These are phyloP conservation scores for Conticribra weissflogii DNA, from an alignment of 108 stramenopile species.

Conservation along the genomic window DNA sequence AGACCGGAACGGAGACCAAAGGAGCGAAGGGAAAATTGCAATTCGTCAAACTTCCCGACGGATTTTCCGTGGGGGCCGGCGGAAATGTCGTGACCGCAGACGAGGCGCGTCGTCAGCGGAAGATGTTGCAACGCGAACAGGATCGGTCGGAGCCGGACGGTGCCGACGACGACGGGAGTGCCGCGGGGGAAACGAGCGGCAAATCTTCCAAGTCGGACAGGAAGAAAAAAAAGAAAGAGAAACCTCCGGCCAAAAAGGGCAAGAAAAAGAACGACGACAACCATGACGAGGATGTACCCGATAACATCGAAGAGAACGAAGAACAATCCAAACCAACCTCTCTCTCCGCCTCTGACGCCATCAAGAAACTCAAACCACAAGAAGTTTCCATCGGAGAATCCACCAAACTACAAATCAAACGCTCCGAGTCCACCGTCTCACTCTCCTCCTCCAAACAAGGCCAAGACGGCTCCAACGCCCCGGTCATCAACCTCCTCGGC, in stretches of 20 bases:
- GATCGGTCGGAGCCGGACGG: too few species aligned
- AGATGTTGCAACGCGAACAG: conserved; percentile 2
- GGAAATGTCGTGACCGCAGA: conserved; percentile 40
- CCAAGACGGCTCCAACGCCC: conserved; percentile 15
- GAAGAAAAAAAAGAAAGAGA: conserved; percentile 49
- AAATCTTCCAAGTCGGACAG: conserved; percentile 7
- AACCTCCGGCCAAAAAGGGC: too few species aligned
- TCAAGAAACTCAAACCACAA: conserved; percentile 68
- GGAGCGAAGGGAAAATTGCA: conserved; percentile 24
- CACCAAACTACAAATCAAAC: conserved; percentile 72
- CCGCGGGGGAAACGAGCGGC: neutral
- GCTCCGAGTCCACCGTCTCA: conserved; percentile 40
- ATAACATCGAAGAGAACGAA: conserved; percentile 1
- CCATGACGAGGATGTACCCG: conserved; percentile 7
- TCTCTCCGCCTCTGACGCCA: conserved; percentile 66
- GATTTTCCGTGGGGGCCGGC: conserved; percentile 36
- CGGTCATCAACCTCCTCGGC: conserved; percentile 50
- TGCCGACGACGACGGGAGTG: too few species aligned
- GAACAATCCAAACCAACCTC: conserved; percentile 12
- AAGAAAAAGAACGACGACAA: neutral
- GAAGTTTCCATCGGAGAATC: conserved; percentile 82
- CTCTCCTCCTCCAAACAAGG: conserved; percentile 20
- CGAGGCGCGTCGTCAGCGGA: conserved; percentile 20
- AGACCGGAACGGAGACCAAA: neutral
- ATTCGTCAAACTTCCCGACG: conserved; percentile 42